phyloP scores from a whole-genome alignment of 495 filamentous ascomycete genomes.

The Aspergillus campestris region DNA sequence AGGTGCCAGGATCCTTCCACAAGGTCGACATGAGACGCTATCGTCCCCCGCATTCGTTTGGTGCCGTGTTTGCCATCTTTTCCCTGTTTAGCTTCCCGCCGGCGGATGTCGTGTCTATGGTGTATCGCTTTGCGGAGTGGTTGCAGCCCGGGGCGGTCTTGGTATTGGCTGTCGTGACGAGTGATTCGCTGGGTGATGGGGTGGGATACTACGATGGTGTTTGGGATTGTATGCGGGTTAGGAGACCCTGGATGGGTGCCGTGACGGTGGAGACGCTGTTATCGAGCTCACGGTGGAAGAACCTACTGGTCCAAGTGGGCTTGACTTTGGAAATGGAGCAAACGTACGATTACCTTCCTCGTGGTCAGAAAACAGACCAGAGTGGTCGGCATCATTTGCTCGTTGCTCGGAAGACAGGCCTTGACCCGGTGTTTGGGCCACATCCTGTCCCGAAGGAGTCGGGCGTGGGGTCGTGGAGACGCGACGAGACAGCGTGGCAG shows the following conservation, averaged over 20 bases:
- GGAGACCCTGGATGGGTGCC: background rate
- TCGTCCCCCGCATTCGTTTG: constrained; percentile 6
- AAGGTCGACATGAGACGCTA: constrained; percentile 21
- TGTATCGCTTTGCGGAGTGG: constrained; percentile 11
- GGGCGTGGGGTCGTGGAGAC: too few species aligned
- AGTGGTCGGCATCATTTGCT: background rate
- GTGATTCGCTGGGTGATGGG: too few species aligned
- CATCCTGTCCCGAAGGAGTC: too few species aligned
- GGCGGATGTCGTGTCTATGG: constrained; percentile 7
- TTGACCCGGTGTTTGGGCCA: too few species aligned
- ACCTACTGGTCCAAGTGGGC: background rate
- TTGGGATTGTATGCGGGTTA: background rate
- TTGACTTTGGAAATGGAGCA: background rate
- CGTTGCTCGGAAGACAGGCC: background rate
- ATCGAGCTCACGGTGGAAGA: background rate
- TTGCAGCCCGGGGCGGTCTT: background rate
- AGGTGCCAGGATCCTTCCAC: constrained; percentile 25
- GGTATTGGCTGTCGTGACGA: too few species aligned
- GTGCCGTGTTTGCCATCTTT: constrained; percentile 9
- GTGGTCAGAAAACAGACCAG: background rate
- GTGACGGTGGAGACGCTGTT: background rate
- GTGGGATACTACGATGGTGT: too few species aligned
- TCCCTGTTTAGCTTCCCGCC: constrained; percentile 12
- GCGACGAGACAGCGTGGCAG: too few species aligned
- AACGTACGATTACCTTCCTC: background rate